These are phyloP conservation scores for Handroanthus guayacan DNA, from an alignment of 257 asterid species.

Conservation along the genomic window DNA sequence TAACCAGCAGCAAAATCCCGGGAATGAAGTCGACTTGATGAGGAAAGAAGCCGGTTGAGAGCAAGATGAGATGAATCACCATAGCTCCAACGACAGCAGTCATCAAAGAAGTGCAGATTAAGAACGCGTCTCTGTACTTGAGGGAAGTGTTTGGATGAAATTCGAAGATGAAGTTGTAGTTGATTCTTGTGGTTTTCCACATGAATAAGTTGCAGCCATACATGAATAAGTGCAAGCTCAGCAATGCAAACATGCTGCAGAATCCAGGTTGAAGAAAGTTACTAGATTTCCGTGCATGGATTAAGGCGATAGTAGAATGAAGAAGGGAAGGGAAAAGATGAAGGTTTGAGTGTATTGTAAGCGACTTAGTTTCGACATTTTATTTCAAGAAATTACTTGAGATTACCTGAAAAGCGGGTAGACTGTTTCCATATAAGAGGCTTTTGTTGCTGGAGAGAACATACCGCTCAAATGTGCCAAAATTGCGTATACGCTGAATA, in stretches of 20 bases:
- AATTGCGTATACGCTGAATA: constrained; percentile 62
- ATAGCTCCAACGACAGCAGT: constrained; percentile 63
- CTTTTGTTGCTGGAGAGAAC: constrained; percentile 53
- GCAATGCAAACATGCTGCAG: constrained; percentile 78
- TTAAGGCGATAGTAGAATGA: neutral
- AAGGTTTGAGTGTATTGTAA: too few species aligned
- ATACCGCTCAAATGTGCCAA: constrained; percentile 68
- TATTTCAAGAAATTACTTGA: neutral
- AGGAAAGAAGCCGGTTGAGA: constrained; percentile 48
- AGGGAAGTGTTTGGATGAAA: constrained; percentile 62
- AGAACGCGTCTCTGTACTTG: constrained; percentile 74
- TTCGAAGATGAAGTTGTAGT: constrained; percentile 70
- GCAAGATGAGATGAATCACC: constrained; percentile 60
- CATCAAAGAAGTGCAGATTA: constrained; percentile 62
- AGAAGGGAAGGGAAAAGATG: too few species aligned
- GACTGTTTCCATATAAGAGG: constrained; percentile 60
- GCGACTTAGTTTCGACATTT: too few species aligned
- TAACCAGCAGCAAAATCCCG: constrained; percentile 62
- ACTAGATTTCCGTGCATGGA: too few species aligned
- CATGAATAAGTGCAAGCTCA: constrained; percentile 73
- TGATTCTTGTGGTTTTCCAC: constrained; percentile 71
- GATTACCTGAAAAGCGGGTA: constrained; percentile 73
- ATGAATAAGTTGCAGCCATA: constrained; percentile 70
- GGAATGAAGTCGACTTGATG: constrained; percentile 57
- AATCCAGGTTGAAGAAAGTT: neutral